Evolutionary conservation across 306 rosid species (phyloP).

Genomic region (Ammopiptanthus mongolicus): DNA sequence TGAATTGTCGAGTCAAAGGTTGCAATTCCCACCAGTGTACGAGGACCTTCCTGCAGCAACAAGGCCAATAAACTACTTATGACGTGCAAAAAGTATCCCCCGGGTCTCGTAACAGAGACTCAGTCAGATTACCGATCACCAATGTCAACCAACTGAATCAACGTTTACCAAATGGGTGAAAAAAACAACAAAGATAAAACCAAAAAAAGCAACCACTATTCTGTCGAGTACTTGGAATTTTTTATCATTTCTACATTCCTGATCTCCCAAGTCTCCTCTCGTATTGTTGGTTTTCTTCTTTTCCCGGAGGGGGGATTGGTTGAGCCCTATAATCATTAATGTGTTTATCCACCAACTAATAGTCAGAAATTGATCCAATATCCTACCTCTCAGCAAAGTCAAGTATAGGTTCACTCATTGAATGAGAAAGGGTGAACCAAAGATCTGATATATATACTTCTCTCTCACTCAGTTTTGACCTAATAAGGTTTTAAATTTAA

Average conservation of each 20-base stretch:
- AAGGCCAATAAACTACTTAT: not conserved
- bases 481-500: not conserved
- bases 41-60: slow-evolving; percentile 84
- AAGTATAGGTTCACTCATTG: not conserved
- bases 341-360: not conserved
- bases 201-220: not conserved
- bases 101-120: not conserved
- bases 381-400: not conserved
- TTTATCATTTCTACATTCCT: not conserved
- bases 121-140: not conserved
- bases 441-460: not conserved
- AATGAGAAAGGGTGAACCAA: not conserved
- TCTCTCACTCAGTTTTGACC: not conserved
- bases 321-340: not conserved
- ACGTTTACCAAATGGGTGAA: not conserved
- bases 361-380: not conserved
- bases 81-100: not conserved
- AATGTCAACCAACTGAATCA: not conserved
- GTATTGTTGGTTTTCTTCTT: not conserved
- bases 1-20: slow-evolving; percentile 96
- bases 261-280: no score
- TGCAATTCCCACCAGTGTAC: slow-evolving; percentile 83
- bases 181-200: not conserved
- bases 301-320: not conserved
- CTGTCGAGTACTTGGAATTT: not conserved